Percentiles rank a stretch among this genome's conserved stretches.
These are phyloP conservation scores for Naganishia vishniacii DNA, from an alignment of 768 basidiomycete species.

Conservation along the genomic window DNA sequence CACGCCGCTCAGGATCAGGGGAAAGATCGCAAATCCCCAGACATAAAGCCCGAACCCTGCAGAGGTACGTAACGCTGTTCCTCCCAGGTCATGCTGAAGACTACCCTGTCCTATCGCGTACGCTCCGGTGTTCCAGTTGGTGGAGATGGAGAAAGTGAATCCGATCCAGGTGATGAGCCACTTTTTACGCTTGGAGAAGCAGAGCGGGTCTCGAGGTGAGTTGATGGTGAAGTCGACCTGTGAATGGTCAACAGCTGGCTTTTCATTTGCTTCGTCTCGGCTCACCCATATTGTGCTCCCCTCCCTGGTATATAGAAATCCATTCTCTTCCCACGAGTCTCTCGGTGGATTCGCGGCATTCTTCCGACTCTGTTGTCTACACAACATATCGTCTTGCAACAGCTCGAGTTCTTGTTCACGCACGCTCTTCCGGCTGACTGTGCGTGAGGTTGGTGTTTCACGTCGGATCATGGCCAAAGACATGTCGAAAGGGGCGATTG, in stretches of 20 bases:
- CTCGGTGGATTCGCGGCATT: not conserved
- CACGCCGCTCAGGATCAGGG: constrained; percentile 40
- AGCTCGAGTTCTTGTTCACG: not conserved
- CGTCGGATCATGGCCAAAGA: not conserved
- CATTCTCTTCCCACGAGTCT: constrained; percentile 17
- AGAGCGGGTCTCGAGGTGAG: constrained; percentile 39
- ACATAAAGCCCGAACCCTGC: constrained; percentile 40
- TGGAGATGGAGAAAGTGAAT: constrained; percentile 34
- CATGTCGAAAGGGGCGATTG: not conserved
- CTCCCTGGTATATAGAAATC: constrained; percentile 8
- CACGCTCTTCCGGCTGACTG: not conserved
- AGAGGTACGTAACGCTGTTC: constrained; percentile 29
- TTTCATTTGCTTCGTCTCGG: too few relatives aligned
- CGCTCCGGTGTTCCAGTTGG: constrained; percentile 26
- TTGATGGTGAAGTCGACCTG: constrained; percentile 41
- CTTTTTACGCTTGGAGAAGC: constrained; percentile 34
- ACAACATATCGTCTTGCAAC: not conserved
- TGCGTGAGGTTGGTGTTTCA: constrained; percentile 1
- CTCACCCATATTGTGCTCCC: constrained; percentile 17
- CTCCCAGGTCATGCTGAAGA: constrained; percentile 38
- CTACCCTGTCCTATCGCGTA: constrained; percentile 30
- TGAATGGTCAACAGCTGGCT: not conserved
- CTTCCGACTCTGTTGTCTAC: constrained; percentile 10
- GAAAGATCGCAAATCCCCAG: constrained; percentile 44
- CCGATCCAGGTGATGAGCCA: constrained; percentile 36